Evolutionary conservation across 2,329 filamentous ascomycete genomes (phyloP), one percentile per base, ranked within the genome.

Genomic region (Hypoxylon sp.): DNA sequence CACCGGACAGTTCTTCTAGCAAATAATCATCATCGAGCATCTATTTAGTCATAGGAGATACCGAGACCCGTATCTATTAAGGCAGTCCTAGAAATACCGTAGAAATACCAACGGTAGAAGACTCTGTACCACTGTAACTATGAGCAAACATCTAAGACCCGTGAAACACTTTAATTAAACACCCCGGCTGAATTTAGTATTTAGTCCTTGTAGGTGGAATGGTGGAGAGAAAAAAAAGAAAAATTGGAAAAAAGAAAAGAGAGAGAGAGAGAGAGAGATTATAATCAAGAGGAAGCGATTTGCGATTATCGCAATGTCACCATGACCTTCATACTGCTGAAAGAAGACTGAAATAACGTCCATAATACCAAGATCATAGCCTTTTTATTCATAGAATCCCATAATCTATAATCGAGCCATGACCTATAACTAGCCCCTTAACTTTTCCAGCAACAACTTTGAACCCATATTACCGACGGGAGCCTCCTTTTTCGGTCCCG

Each of bases 391-490:
- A 37, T 53, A 19, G 47, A 52, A 19, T 42, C 11, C 24, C 19
- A 42, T 54, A 35, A 14, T 19, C 17, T 59, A 39, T 67, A 55
- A 22, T 3, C 54, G 31, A 54, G 48, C 22, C 42, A 2, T 51
- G 6, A 46, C 33, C 44, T 13, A 37, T 13, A n/a, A 17, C 46
- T 70, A 72, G 31, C 70, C 70, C 52, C 56, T 63, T 31, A 91
- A 76, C 80, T 87, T 89, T 77, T 86, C 85, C 64, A 92, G 79
- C 70, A 92, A 79, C 66, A 92, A 78, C 77, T 83, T 87, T 61
- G 88, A 85, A 3, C 90, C 90, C 73, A 83, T 85, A 78, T 91
- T 92, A 11, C 90, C 90, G 3, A 86, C 81, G 6, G 83, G 77
- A 67, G 77, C 79, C 63, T 82, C 79, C 69, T 79, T 77, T 72